Evolutionary conservation across 495 filamentous ascomycete species (phyloP).

Genomic region (Neurospora terricola): DNA sequence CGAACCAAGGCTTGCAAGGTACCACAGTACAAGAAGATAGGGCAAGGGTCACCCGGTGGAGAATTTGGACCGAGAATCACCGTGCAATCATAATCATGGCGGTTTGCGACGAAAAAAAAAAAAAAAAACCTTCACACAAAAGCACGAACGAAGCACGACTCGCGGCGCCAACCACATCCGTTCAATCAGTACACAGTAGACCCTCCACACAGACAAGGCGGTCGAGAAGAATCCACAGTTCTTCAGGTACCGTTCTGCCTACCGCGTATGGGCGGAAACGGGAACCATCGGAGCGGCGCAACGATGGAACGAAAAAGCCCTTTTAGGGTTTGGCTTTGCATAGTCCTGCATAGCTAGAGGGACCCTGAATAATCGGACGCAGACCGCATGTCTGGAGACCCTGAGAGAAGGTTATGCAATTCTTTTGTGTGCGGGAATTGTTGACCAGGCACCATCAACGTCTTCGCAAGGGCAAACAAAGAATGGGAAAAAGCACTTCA

Average conservation of each 20-base stretch:
- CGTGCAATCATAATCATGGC: neutral
- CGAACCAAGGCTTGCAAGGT: neutral
- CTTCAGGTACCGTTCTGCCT: neutral
- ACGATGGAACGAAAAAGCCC: neutral
- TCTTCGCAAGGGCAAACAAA: neutral
- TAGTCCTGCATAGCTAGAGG: neutral
- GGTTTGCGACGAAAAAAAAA: neutral
- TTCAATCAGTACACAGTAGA: neutral
- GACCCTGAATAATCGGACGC: neutral
- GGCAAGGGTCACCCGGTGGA: neutral
- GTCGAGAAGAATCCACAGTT: neutral
- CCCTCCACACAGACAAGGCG: neutral
- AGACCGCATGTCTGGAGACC: neutral
- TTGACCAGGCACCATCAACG: neutral
- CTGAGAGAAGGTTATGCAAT: neutral
- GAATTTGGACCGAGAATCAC: neutral
- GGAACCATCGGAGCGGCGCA: neutral
- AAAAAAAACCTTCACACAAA: neutral
- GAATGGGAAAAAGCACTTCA: neutral
- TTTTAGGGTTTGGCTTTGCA: neutral
- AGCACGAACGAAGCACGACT: conserved; percentile 5
- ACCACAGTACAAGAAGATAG: neutral
- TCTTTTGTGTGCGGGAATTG: neutral
- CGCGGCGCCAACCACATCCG: conserved; percentile 2
- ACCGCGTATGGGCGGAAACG: neutral